Conservation (phyloP, 2,329 filamentous ascomycete genomes). For the Aspergillus uvarum region DNA sequence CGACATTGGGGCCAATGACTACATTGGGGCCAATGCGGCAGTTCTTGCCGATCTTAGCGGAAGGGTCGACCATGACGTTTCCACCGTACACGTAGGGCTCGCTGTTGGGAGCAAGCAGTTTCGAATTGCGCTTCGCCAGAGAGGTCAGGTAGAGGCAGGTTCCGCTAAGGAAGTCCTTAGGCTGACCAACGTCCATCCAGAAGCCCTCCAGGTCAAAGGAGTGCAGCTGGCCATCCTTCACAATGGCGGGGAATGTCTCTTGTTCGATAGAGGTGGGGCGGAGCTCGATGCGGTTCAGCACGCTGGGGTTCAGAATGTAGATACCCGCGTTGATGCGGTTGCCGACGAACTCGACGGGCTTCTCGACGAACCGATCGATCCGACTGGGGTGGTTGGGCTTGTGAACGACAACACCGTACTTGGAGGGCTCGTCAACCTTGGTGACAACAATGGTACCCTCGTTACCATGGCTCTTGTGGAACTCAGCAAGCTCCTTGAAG, state of each 20-base stretch:
- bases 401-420: slow-evolving; percentile 98
- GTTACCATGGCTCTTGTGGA: slow-evolving; percentile 89
- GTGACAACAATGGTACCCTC: slow-evolving; percentile 98
- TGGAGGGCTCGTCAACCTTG: slow-evolving; percentile 98
- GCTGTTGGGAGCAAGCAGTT: slow-evolving; percentile 70
- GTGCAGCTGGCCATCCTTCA: slow-evolving; percentile 84
- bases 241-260: slow-evolving; percentile 95
- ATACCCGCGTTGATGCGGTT: slow-evolving; percentile 99
- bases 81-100: slow-evolving; percentile 86
- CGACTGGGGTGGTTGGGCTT: slow-evolving; percentile 85
- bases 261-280: slow-evolving; percentile 97
- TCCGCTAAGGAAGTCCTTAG: slow-evolving; percentile 95
- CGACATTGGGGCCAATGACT: slow-evolving; percentile 87
- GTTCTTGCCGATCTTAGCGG: slow-evolving; percentile 96
- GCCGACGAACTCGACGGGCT: slow-evolving; percentile 96
- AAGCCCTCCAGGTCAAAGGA: slow-evolving; percentile 96
- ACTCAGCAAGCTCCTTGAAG: slow-evolving; percentile 82
- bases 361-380: slow-evolving; percentile 99
- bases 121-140: slow-evolving; percentile 83
- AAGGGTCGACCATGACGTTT: slow-evolving; percentile 92
- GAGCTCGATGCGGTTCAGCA: slow-evolving; percentile 88
- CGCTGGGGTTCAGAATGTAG: slow-evolving; percentile 93
- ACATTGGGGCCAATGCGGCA: slow-evolving; percentile 98
- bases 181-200: slow-evolving; percentile 99
- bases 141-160: slow-evolving; percentile 96